Percentiles rank a stretch among this genome's conserved stretches.
These are phyloP conservation scores for Neoboletus brunneissimus DNA, from an alignment of 768 basidiomycete genomes.

Conservation along the genomic window DNA sequence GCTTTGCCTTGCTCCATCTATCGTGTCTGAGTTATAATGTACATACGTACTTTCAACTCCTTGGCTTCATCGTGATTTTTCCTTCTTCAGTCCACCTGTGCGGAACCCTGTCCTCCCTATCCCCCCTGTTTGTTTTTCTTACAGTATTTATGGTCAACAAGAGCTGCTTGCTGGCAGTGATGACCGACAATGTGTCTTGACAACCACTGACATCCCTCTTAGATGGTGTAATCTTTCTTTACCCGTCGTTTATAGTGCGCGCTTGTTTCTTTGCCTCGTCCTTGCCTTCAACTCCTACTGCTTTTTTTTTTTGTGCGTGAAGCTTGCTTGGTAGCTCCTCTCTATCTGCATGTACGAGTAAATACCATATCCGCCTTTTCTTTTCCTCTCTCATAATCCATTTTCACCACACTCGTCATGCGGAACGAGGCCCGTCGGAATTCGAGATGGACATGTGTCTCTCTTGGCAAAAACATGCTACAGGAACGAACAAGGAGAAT, in stretches of 20 bases:
- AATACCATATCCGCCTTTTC: background rate
- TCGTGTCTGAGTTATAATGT: constrained; percentile 14
- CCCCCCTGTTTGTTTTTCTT: background rate
- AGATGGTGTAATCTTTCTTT: background rate
- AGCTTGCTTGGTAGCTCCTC: background rate
- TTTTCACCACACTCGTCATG: no score
- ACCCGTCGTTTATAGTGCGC: background rate
- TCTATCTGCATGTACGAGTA: background rate
- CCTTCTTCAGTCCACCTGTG: constrained; percentile 1
- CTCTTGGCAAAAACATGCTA: background rate
- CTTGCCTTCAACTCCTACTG: no score
- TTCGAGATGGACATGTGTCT: background rate
- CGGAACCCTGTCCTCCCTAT: constrained; percentile 13
- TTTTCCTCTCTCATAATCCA: background rate
- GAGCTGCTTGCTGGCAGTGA: constrained; percentile 17
- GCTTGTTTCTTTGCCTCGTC: background rate
- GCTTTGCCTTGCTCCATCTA: constrained; percentile 12
- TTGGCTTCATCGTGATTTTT: constrained; percentile 6
- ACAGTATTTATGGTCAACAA: constrained; percentile 29
- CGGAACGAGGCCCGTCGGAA: no score
- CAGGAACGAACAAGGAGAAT: background rate
- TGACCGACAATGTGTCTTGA: background rate
- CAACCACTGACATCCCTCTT: background rate
- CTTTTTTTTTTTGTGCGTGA: background rate
- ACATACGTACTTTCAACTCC: constrained; percentile 11